Evolutionary conservation across 768 basidiomycete genomes (phyloP).

Genomic region (Flagelloscypha sp.): DNA sequence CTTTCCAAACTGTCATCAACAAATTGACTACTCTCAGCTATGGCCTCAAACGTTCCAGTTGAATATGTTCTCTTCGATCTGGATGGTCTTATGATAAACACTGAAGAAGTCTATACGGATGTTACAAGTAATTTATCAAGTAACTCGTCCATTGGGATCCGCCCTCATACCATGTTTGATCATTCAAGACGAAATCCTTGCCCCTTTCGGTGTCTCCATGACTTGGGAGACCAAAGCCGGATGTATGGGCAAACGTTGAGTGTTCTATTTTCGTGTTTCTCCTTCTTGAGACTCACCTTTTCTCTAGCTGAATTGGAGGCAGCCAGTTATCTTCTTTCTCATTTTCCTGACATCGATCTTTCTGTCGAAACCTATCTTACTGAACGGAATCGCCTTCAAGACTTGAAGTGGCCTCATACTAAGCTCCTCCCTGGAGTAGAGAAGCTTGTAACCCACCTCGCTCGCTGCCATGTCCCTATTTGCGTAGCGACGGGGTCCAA

Average conservation of each 20-base stretch:
- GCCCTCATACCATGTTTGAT: slow-evolving; percentile 4
- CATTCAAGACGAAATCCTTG: slow-evolving; percentile 59
- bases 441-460: slow-evolving; percentile 65
- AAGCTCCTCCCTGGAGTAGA: slow-evolving; percentile 65
- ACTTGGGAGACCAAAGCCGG: slow-evolving; percentile 88
- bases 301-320: slow-evolving; percentile 55
- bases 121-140: slow-evolving; percentile 55
- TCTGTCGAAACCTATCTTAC: slow-evolving; percentile 50
- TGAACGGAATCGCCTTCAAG: slow-evolving; percentile 50
- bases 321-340: slow-evolving; percentile 61
- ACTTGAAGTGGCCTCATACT: slow-evolving; percentile 60
- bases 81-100: slow-evolving; percentile 73
- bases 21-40: too few species aligned
- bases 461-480: slow-evolving; percentile 61
- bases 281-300: neutral
- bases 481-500: slow-evolving; percentile 75
- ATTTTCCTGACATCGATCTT: slow-evolving; percentile 67
- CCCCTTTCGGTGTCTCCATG: slow-evolving; percentile 64
- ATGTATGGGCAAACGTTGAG: slow-evolving; percentile 76
- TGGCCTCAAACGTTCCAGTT: too few species aligned
- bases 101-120: slow-evolving; percentile 67
- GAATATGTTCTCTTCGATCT: slow-evolving; percentile 70
- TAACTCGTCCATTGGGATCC: neutral
- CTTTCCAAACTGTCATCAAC: too few species aligned
- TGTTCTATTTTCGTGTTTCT: neutral